Evolutionary conservation across 805 yeast species (phyloP).

Genomic region (Sugiyamaella mastotermitis): DNA sequence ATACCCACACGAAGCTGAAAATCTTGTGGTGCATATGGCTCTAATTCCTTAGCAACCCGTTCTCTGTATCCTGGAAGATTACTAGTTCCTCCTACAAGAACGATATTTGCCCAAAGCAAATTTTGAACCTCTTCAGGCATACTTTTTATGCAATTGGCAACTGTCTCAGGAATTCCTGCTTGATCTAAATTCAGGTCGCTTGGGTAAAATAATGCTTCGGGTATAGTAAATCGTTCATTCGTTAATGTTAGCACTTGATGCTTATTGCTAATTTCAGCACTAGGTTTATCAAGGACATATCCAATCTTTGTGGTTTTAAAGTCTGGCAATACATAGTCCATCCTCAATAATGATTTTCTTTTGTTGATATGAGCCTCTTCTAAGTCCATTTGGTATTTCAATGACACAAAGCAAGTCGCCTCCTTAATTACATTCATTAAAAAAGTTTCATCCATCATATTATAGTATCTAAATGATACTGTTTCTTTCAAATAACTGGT

Average conservation of each 20-base stretch:
- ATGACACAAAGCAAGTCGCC: conserved; percentile 61
- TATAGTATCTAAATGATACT: conserved; percentile 85
- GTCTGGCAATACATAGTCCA: conserved; percentile 83
- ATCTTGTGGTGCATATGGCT: conserved; percentile 30
- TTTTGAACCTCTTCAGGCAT: conserved; percentile 70
- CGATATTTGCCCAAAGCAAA: conserved; percentile 70
- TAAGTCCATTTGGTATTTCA: conserved; percentile 47
- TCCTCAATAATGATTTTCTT: conserved; percentile 31
- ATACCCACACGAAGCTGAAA: conserved; percentile 24
- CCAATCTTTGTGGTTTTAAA: conserved; percentile 77
- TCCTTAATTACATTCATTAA: conserved; percentile 84
- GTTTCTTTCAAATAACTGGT: conserved; percentile 80
- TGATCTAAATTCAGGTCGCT: conserved; percentile 70
- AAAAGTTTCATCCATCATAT: conserved; percentile 85
- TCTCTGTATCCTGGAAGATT: conserved; percentile 60
- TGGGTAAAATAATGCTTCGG: conserved; percentile 85
- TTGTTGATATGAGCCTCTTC: conserved; percentile 27
- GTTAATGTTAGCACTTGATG: conserved; percentile 60
- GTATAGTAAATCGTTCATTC: conserved; percentile 84
- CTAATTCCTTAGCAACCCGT: conserved; percentile 41
- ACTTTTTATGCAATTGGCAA: conserved; percentile 59
- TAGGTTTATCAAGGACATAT: conserved; percentile 33
- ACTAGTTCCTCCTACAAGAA: conserved; percentile 77
- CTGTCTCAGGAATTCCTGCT: conserved; percentile 68
- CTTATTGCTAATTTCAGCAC: conserved; percentile 21